Evolutionary conservation across 169 alveolate species (phyloP), one percentile per base, ranked within the genome.

Genomic region (Cryptosporidium parvum): DNA sequence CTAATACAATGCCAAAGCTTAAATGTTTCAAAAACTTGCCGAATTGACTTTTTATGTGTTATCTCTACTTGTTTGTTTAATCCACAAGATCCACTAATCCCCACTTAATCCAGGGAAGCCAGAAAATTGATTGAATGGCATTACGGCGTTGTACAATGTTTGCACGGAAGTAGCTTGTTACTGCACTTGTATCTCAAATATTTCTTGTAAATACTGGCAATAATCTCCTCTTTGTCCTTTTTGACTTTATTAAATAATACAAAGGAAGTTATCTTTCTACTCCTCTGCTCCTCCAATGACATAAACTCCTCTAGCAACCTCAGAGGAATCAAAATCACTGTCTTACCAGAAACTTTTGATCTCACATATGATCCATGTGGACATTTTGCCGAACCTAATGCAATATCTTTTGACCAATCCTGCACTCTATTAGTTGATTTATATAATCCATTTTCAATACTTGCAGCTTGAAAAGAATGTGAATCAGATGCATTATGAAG

Each of bases 341-440:
- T 62, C 37, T 65, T 80, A 2, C 65, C 53, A 23, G 56, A 59
- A 80, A 80, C 42, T 62, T 65, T 80, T 18, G 89, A 65, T 21
- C 62, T 80, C 3, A 65, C 48, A 39, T 29, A 59, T 16, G 75
- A 80, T 9, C 75, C 89, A 31, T 80, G 89, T 21, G 89, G 89
- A 37, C 89, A 80, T 23, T 62, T 62, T 35, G 89, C 61, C 23
- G 80, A 62, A n/a, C 89, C 89, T n/a, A 65, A 16, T 35, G 80
- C 59, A 29, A 80, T 80, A 29, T 80, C 89, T 26, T 80, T 80
- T 56, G 80, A 62, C 89, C 73, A 80, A 39, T 80, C 89, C 70
- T 62, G 75, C 5, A 67, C 65, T 62, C 75, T 59, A 21, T 62
- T 65, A 7, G 67, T 16, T 8, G 65, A 37, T 31, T 31, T 80